Evolutionary conservation across 2,329 filamentous ascomycete species (phyloP).

Genomic region (Monilinia polystroma): DNA sequence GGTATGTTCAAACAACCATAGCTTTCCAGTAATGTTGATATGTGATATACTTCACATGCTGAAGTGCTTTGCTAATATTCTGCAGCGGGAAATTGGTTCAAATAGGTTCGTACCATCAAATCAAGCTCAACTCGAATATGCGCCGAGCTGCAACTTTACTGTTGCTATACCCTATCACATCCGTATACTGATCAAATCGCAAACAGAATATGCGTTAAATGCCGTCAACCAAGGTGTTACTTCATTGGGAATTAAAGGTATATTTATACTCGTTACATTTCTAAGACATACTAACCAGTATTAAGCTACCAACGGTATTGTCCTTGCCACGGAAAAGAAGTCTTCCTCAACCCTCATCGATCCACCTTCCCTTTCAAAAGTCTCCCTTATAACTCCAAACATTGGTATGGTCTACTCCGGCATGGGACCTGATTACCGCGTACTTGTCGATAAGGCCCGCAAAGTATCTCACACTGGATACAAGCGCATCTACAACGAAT

Average conservation of each 20-base stretch:
- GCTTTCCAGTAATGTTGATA: conserved; percentile 26
- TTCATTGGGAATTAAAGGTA: conserved; percentile 97
- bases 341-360: conserved; percentile 97
- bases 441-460: conserved; percentile 94
- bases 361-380: conserved; percentile 90
- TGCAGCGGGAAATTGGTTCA: conserved; percentile 95
- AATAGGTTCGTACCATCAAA: conserved; percentile 65
- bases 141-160: conserved; percentile 22
- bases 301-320: conserved; percentile 94
- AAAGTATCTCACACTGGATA: conserved; percentile 98
- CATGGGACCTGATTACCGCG: conserved; percentile 98
- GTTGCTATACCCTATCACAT: conserved; percentile 25
- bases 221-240: conserved; percentile 99
- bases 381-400: conserved; percentile 96
- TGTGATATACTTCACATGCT: conserved; percentile 21
- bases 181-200: conserved; percentile 28
- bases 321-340: conserved; percentile 99
- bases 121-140: conserved; percentile 15
- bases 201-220: conserved; percentile 93
- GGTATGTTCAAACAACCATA: conserved; percentile 58
- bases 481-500: conserved; percentile 99
- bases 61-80: conserved; percentile 31
- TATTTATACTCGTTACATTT: conserved; percentile 28
- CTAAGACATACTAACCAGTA: conserved; percentile 10
- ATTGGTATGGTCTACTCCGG: conserved; percentile 99